These are phyloP conservation scores for Akanthomyces dipterigenus DNA, from an alignment of 2,329 filamentous ascomycete genomes.

Conservation along the genomic window DNA sequence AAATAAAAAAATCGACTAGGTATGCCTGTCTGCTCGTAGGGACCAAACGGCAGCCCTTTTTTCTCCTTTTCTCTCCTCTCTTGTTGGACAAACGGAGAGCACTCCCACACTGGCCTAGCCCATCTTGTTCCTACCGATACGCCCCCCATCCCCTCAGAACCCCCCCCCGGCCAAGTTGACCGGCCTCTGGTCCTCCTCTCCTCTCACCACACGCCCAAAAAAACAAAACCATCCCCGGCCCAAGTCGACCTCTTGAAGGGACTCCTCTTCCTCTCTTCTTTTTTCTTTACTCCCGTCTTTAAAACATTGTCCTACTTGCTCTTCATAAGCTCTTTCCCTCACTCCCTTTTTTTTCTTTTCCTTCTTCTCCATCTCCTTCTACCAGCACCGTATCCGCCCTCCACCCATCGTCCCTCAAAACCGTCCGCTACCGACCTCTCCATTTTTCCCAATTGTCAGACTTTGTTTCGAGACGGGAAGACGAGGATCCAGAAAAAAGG, in stretches of 20 bases:
- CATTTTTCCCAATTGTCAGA: slow-evolving; percentile 21
- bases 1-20: not conserved
- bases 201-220: slow-evolving; percentile 8
- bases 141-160: not conserved
- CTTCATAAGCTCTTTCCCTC: not conserved
- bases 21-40: not conserved
- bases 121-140: not conserved
- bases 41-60: not conserved
- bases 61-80: not conserved
- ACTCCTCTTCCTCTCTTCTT: slow-evolving; percentile 6
- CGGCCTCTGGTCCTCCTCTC: not conserved
- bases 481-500: not conserved
- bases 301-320: slow-evolving; percentile 17
- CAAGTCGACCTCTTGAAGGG: slow-evolving; percentile 5
- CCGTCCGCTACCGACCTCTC: slow-evolving; percentile 26
- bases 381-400: slow-evolving; percentile 16
- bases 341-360: slow-evolving; percentile 12
- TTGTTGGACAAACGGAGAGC: not conserved
- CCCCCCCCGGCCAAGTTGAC: not conserved
- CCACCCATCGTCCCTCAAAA: slow-evolving; percentile 16
- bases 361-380: slow-evolving; percentile 24
- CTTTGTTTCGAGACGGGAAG: slow-evolving; percentile 2
- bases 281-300: slow-evolving; percentile 15
- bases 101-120: not conserved
- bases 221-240: slow-evolving; percentile 11